Evolutionary conservation across 2,329 filamentous ascomycete species (phyloP), one percentile per base, ranked within the genome.

Genomic region (Scedosporium apiospermum): DNA sequence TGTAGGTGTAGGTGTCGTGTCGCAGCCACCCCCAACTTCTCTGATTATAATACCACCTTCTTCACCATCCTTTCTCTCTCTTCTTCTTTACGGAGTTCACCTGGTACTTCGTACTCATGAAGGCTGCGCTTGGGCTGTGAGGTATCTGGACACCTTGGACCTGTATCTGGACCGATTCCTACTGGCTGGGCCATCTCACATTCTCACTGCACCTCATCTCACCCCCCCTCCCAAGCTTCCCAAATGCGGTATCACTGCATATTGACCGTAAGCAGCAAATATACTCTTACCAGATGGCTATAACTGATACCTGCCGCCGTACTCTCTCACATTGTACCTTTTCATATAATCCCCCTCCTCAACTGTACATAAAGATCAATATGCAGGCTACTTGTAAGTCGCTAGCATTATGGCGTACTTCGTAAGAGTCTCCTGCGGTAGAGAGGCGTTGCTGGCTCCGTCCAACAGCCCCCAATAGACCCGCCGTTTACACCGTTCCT

Each of bases 181-280:
- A 34, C 30, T 34, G 30, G 30, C 30, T 34, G 30, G 30, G 1
- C 55, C 6, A 58, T 58, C 55, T 58, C 26, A 38, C 23, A 14
- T 27, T 27, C 26, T 16, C 14, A 14, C 21, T n/a, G 16, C 10
- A 12, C 14, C 55, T 14, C 55, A 12, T 26, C 55, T 21, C 27
- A n/a, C 55, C 55, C 55, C 30, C 18, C 16, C 30, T 23, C 30
- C 30, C 26, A 6, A 14, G 21, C 55, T 30, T 58, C 30, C 16
- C 10, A n/a, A 49, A n/a, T 49, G 55, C 55, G 23, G 55, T 38
- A 58, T 38, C 26, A 58, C 55, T 58, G 55, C 55, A 58, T 58
- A 58, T 58, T 58, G 55, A 16, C 55, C 55, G 55, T 58, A 16
- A 58, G 55, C 55, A 58, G 30, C 55, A 23, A 30, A 38, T 58